Base-by-base conservation (phyloP, 805 yeast species). In the Nakazawaea sp. region DNA sequence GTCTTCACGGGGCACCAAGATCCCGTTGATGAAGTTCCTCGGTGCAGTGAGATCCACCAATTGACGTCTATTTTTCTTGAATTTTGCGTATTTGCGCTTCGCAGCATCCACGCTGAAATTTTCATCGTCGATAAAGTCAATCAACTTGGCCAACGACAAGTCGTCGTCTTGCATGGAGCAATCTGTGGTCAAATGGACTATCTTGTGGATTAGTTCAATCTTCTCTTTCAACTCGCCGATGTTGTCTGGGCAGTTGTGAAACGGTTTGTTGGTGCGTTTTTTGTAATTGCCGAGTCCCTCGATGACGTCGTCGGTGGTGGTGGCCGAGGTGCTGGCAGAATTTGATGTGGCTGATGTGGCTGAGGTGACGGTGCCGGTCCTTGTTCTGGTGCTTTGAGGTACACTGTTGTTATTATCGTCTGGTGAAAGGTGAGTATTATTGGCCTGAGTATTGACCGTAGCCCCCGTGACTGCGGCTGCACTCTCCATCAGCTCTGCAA, bases 1-100 rank as follows among this genome's bases (percentile, higher is more conserved):
- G 54, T 90, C 97, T 45, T 85, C 95, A 40, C 86, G 73, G 1
- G 97, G 97, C 5, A 88, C 72, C n/a, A 89, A 69, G 17, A 79
- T 76, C 2, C 95, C 95, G 29, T 81, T 60, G 32, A 65, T 57
- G 48, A 78, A 78, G 18, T 59, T 58, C 36, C 86, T 63, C 17
- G 84, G 84, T 13, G 47, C 36, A 8, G 45, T 35, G 33, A 39
- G 20, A 11, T 38, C 41, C 9, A 38, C 33, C 8, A 32, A 17
- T 29, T 33, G 36, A 33, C 38, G 43, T 15, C 39, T 36, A 32
- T 32, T 38, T 20, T 30, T 29, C 27, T 30, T 29, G 25, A 12
- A 30, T 25, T 33, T 38, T 16, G 37, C 38, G 19, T 24, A 30
- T 26, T 38, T 38, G 10, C 34, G 31, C 38, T 38, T 38, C 2